These are phyloP conservation scores for Amaranthus tricolor DNA, from an alignment of 179 eudicot genomes.

Conservation along the genomic window DNA sequence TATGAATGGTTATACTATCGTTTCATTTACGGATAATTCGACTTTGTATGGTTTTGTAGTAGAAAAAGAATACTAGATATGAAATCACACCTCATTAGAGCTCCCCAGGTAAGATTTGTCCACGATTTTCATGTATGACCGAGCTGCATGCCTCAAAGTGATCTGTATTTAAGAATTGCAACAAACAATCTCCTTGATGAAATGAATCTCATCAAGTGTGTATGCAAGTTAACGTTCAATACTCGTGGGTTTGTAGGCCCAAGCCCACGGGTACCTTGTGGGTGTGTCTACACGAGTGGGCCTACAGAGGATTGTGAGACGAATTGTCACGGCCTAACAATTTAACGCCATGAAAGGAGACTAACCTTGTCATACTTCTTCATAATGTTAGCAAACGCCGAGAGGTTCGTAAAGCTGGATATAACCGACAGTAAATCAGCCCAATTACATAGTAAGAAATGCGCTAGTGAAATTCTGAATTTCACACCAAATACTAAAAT, in stretches of 20 bases:
- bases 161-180: constrained; percentile 38
- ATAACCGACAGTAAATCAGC: neutral
- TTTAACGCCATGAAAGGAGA: neutral
- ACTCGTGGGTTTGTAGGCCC: too few species aligned
- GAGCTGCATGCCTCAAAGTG: constrained; percentile 56
- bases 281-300: too few species aligned
- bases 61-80: too few species aligned
- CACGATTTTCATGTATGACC: constrained; percentile 66
- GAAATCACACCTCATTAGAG: constrained; percentile 55
- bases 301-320: too few species aligned
- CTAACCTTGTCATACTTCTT: constrained; percentile 87
- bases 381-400: constrained; percentile 80
- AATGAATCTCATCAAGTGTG: too few species aligned
- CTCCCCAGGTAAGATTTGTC: constrained; percentile 65
- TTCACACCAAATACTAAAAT: neutral
- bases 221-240: too few species aligned
- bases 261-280: too few species aligned
- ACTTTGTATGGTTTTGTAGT: neutral
- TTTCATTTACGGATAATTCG: neutral
- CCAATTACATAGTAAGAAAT: neutral
- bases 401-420: constrained; percentile 63
- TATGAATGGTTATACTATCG: neutral
- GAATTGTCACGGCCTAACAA: too few species aligned
- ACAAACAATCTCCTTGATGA: neutral
- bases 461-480: neutral